These are phyloP conservation scores for Oryza glumipatula DNA, from an alignment of 176 grass and related monocot species.

Conservation along the genomic window DNA sequence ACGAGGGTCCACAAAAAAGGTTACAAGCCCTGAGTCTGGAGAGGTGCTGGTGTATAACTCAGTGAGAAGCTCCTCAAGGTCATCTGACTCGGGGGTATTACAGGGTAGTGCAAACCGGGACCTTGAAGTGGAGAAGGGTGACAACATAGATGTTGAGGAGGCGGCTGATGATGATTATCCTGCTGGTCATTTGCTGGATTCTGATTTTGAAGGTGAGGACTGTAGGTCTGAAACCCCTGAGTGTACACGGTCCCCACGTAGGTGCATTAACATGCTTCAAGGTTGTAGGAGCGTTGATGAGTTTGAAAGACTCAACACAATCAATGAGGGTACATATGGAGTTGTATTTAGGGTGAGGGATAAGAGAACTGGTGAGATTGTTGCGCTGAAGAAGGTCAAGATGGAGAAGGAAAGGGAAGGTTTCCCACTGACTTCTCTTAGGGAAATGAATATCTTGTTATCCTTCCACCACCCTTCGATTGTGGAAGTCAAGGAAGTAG, in stretches of 20 bases:
- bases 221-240: constrained; percentile 56
- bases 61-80: constrained; percentile 44
- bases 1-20: constrained; percentile 38
- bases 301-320: constrained; percentile 88
- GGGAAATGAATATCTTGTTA: constrained; percentile 95
- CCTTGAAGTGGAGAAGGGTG: constrained; percentile 36
- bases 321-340: constrained; percentile 94
- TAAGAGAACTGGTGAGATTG: constrained; percentile 84
- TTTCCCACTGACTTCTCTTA: constrained; percentile 85
- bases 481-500: constrained; percentile 95
- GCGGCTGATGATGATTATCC: constrained; percentile 34
- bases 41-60: constrained; percentile 49
- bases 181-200: constrained; percentile 17
- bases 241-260: constrained; percentile 31
- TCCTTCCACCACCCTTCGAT: constrained; percentile 88
- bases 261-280: constrained; percentile 88
- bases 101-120: constrained; percentile 30
- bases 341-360: constrained; percentile 93
- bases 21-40: constrained; percentile 52
- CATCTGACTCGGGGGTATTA: constrained; percentile 50
- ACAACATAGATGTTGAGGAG: constrained; percentile 49
- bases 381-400: constrained; percentile 97
- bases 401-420: constrained; percentile 90
- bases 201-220: constrained; percentile 36
- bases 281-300: constrained; percentile 92